phyloP scores from a whole-genome alignment of 1,284 basidiomycete genomes.

The Ustilago crameri region DNA sequence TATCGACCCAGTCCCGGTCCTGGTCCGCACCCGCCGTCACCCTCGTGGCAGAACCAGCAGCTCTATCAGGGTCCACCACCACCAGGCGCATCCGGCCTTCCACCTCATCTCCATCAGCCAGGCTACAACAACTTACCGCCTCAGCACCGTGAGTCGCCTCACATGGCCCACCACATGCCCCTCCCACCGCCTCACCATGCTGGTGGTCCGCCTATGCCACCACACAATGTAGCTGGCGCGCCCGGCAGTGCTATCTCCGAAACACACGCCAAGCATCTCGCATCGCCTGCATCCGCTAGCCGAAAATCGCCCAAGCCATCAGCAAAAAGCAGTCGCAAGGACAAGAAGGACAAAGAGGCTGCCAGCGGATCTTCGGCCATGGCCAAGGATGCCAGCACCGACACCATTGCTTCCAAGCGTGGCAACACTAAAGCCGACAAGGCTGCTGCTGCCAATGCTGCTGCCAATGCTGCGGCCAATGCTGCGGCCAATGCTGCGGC shows the following conservation, averaged over 20 bases:
- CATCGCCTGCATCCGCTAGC: conserved; percentile 34
- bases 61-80: conserved; percentile 36
- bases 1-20: conserved; percentile 28
- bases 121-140: conserved; percentile 30
- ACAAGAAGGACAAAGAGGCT: conserved; percentile 45
- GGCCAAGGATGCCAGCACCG: conserved; percentile 44
- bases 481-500: conserved; percentile 15
- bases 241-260: conserved; percentile 38
- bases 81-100: conserved; percentile 27
- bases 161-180: conserved; percentile 41
- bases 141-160: conserved; percentile 41
- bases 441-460: conserved; percentile 3
- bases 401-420: conserved; percentile 33
- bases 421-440: conserved; percentile 40
- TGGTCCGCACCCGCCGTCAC: conserved; percentile 41
- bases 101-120: conserved; percentile 42
- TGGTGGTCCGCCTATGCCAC: conserved; percentile 19
- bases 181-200: conserved; percentile 33
- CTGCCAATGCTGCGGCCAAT: conserved; percentile 11
- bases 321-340: conserved; percentile 32
- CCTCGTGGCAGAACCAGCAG: conserved; percentile 51
- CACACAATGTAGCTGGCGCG: conserved; percentile 22
- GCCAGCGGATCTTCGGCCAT: conserved; percentile 24
- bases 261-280: conserved; percentile 39
- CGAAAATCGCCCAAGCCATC: conserved; percentile 43